phyloP scores from a whole-genome alignment of 805 yeast species.

The Monosporozyma yasuniensis region DNA sequence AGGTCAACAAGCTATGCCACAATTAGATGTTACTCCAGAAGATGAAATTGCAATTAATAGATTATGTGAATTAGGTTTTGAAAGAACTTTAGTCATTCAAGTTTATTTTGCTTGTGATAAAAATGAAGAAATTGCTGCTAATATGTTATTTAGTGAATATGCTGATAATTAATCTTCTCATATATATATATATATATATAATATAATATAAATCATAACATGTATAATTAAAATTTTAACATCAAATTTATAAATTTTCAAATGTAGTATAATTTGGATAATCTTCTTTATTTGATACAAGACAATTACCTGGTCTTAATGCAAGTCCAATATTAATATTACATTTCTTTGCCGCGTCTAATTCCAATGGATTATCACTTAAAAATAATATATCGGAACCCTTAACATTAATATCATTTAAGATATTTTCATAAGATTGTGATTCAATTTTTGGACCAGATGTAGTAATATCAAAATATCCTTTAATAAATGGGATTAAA shows the following conservation, averaged over 20 bases:
- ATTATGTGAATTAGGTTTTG: constrained; percentile 88
- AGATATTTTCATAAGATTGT: constrained; percentile 51
- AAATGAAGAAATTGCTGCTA: constrained; percentile 94
- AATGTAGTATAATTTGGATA: constrained; percentile 6
- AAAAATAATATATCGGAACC: constrained; percentile 45
- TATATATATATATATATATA: not conserved
- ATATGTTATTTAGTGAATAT: constrained; percentile 65
- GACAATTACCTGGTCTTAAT: constrained; percentile 66
- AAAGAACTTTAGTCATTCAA: constrained; percentile 76
- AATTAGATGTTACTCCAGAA: constrained; percentile 58
- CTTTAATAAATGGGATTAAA: constrained; percentile 45
- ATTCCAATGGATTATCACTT: constrained; percentile 74
- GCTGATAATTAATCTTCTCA: constrained; percentile 20
- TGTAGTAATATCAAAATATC: constrained; percentile 79
- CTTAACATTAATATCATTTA: constrained; percentile 31
- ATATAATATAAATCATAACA: not conserved
- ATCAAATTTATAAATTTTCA: not conserved
- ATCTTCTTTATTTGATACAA: constrained; percentile 22
- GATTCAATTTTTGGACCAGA: constrained; percentile 62
- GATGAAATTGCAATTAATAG: constrained; percentile 87
- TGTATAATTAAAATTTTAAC: not conserved
- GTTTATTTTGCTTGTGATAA: constrained; percentile 97
- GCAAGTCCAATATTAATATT: constrained; percentile 55
- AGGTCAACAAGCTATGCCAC: constrained; percentile 13
- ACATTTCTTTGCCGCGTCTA: constrained; percentile 61